phyloP scores from a whole-genome alignment of 2,329 filamentous ascomycete species.

The Pseudopithomyces chartarum region DNA sequence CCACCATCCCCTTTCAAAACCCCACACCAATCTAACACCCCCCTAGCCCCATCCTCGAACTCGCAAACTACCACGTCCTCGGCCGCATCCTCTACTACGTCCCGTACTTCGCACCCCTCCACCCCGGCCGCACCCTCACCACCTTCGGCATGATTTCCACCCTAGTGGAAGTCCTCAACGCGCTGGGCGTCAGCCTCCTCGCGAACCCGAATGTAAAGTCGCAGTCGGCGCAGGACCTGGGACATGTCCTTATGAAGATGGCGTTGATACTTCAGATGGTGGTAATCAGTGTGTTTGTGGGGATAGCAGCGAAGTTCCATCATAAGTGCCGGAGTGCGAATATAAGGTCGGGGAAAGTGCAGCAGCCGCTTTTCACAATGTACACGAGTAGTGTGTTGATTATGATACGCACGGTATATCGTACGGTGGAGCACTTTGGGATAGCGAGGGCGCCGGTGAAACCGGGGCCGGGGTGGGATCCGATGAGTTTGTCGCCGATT shows the following conservation, averaged over 20 bases:
- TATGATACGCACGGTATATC: constrained; percentile 55
- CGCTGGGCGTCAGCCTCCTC: constrained; percentile 52
- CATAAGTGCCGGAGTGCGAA: constrained; percentile 41
- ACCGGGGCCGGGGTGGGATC: constrained; percentile 37
- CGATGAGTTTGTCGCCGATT: constrained; percentile 36
- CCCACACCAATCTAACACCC: background rate
- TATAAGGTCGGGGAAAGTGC: constrained; percentile 53
- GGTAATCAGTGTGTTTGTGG: constrained; percentile 53
- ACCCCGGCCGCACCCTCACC: constrained; percentile 62
- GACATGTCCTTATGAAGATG: constrained; percentile 52
- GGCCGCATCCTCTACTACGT: constrained; percentile 59
- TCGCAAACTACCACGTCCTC: constrained; percentile 6
- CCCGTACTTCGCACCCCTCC: constrained; percentile 54
- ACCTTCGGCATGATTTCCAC: constrained; percentile 59
- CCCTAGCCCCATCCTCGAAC: constrained; percentile 20
- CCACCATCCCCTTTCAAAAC: background rate
- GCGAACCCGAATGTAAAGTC: constrained; percentile 43
- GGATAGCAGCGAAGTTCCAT: constrained; percentile 52
- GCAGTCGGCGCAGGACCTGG: constrained; percentile 40
- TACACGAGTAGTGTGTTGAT: constrained; percentile 52
- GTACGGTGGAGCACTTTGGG: constrained; percentile 58
- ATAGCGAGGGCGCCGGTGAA: constrained; percentile 50
- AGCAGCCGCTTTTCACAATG: constrained; percentile 46
- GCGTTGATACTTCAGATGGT: constrained; percentile 55
- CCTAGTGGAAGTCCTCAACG: constrained; percentile 56